Conservation (phyloP, 2,329 filamentous ascomycete genomes). For the Gaeumannomyces tritici region DNA sequence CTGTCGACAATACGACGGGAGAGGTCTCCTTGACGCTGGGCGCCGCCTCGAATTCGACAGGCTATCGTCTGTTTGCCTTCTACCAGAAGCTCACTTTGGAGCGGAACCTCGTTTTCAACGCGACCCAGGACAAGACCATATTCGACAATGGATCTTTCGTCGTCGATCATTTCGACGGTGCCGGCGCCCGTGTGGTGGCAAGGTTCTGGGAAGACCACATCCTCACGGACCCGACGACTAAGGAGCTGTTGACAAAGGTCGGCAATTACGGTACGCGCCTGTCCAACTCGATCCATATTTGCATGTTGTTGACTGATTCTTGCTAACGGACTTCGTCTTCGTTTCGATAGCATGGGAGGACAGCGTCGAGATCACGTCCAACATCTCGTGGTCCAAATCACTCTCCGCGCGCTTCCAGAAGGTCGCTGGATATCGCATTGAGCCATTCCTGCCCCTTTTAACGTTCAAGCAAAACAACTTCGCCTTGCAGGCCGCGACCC, state of each 20-base stretch:
- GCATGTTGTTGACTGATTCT: no score
- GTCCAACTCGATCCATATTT: no score
- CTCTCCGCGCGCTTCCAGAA: conserved; percentile 16
- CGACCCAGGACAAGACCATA: not conserved
- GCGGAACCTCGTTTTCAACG: no score
- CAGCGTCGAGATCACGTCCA: conserved; percentile 21
- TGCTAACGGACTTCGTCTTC: no score
- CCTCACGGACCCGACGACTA: conserved; percentile 18
- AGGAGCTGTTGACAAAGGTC: conserved; percentile 18
- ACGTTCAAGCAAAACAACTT: not conserved
- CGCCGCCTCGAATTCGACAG: no score
- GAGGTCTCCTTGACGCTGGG: no score
- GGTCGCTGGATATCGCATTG: conserved; percentile 22
- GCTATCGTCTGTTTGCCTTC: no score
- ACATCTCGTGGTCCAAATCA: no score
- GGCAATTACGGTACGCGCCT: conserved; percentile 18
- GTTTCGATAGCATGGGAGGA: conserved; percentile 26
- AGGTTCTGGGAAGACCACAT: conserved; percentile 29
- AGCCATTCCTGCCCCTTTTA: conserved; percentile 21
- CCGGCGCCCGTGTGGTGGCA: conserved; percentile 22
- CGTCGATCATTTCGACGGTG: conserved; percentile 23
- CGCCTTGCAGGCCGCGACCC: no score
- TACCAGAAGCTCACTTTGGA: no score
- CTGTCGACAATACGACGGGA: no score
- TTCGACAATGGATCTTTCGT: conserved; percentile 14